These are phyloP conservation scores for Hypericum perforatum DNA, from an alignment of 345 rosid species.

Conservation along the genomic window DNA sequence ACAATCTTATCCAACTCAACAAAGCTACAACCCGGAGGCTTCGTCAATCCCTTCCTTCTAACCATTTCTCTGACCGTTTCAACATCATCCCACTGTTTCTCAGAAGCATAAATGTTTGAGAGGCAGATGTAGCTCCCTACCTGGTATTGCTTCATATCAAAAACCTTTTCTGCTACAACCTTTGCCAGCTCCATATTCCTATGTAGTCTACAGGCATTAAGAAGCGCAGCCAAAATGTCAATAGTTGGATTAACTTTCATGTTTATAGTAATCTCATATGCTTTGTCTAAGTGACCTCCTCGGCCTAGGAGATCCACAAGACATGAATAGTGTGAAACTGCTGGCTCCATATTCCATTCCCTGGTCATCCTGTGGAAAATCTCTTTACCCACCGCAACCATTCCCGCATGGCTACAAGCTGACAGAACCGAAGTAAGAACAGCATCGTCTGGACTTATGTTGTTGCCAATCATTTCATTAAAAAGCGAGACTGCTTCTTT, in stretches of 20 bases:
- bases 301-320: slow-evolving; percentile 27
- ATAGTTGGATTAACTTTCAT: slow-evolving; percentile 9
- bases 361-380: slow-evolving; percentile 14
- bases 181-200: slow-evolving; percentile 21
- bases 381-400: slow-evolving; percentile 24
- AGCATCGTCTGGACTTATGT: slow-evolving; percentile 16
- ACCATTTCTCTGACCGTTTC: slow-evolving; percentile 20
- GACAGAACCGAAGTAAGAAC: slow-evolving; percentile 23
- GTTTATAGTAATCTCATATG: slow-evolving; percentile 10
- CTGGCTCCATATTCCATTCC: slow-evolving; percentile 11
- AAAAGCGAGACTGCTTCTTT: slow-evolving; percentile 16
- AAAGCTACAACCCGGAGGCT: slow-evolving; percentile 18
- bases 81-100: slow-evolving; percentile 19
- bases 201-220: slow-evolving; percentile 17
- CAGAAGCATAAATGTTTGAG: slow-evolving; percentile 20
- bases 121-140: slow-evolving; percentile 21
- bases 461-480: slow-evolving; percentile 12
- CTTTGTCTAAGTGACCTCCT: slow-evolving; percentile 18
- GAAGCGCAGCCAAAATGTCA: slow-evolving; percentile 23
- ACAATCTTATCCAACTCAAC: slow-evolving; percentile 17
- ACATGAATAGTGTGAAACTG: slow-evolving; percentile 15
- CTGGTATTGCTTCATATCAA: slow-evolving; percentile 7
- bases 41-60: slow-evolving; percentile 13
- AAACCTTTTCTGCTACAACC: slow-evolving; percentile 11
- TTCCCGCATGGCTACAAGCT: slow-evolving; percentile 24